Conservation (phyloP, 129 eudicot genomes). For the Gnaphalium uliginosum region DNA sequence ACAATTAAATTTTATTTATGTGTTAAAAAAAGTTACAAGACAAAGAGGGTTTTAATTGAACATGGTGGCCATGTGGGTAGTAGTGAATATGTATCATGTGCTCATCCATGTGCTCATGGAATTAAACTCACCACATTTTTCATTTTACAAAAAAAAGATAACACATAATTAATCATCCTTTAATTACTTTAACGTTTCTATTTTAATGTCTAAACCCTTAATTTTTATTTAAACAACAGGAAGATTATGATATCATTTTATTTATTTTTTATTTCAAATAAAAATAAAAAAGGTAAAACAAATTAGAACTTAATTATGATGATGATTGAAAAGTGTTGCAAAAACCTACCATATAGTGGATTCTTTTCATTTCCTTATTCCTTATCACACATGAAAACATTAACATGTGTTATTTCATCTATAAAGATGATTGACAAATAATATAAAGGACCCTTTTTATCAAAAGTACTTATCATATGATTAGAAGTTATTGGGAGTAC, state of each 20-base stretch:
- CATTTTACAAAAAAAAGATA: background rate
- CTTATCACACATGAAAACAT: conserved; percentile 19
- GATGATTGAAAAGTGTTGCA: conserved; percentile 13
- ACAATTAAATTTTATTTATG: background rate
- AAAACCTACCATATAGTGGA: conserved; percentile 28
- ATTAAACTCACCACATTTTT: conserved; percentile 9
- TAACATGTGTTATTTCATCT: conserved; percentile 28
- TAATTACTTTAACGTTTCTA: background rate
- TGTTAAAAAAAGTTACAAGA: conserved; percentile 37
- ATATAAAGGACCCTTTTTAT: conserved; percentile 21
- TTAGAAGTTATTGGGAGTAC: conserved; percentile 9
- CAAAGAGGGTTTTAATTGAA: conserved; percentile 51
- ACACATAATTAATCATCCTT: conserved; percentile 13
- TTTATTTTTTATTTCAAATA: too few relatives aligned
- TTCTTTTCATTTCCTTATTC: conserved; percentile 16
- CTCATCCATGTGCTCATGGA: conserved; percentile 61
- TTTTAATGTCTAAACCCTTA: background rate
- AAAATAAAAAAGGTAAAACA: too few relatives aligned
- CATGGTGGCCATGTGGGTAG: conserved; percentile 82
- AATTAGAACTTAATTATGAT: background rate
- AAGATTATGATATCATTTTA: background rate
- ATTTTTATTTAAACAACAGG: background rate
- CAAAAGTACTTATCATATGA: conserved; percentile 33
- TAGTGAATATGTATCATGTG: conserved; percentile 62
- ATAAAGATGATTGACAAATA: conserved; percentile 16